Base-by-base conservation (phyloP, 768 basidiomycete genomes). In the Termitomyces sp. region DNA sequence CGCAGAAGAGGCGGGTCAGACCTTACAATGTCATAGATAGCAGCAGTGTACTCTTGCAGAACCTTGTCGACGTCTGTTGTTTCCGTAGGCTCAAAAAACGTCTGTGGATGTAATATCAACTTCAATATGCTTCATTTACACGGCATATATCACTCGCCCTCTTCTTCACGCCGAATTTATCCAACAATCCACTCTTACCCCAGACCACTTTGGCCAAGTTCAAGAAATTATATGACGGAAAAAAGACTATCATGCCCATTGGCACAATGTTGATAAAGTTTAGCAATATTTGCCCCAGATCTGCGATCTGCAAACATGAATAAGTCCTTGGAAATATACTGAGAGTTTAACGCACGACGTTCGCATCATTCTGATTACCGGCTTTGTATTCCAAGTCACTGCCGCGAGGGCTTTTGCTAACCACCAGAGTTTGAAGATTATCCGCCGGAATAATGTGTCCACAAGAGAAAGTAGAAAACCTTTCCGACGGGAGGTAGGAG, bases 161-260 rank as follows among this genome's bases (percentile, higher is more conserved):
- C 70, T 98, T 98, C 77, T 88, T 93, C 12, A 65, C 66, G 1
- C 67, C 68, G 45, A 97, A 73, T 63, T 85, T 85, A 12, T 76
- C 73, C 57, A 96, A 60, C 10, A 85, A 65, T 1, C 87, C 86
- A 46, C 71, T 81, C 47, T 75, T 75, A 6, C 71, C 67, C 94
- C 96, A 98, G 6, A 75, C 65, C 5, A 72, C 73, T 62, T 83
- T 88, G 3, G 88, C 82, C 40, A 74, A 70, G 56, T 87, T 81
- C 38, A 98, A 73, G 62, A 92, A 94, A 30, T 77, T 80, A 68
- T 98, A 98, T 0, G 94, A 96, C 0, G 96, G 95, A 41, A 98
- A 83, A 68, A 99, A 99, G 7, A 97, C 87, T 19, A 98, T 89
- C 72, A 98, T 81, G 0, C 96, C 96, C 19, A 85, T 86, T 0